Percentiles rank a stretch among this genome's conserved stretches.
phyloP scores from a whole-genome alignment of 2,329 filamentous ascomycete species.

The Cladosporium sp. region DNA sequence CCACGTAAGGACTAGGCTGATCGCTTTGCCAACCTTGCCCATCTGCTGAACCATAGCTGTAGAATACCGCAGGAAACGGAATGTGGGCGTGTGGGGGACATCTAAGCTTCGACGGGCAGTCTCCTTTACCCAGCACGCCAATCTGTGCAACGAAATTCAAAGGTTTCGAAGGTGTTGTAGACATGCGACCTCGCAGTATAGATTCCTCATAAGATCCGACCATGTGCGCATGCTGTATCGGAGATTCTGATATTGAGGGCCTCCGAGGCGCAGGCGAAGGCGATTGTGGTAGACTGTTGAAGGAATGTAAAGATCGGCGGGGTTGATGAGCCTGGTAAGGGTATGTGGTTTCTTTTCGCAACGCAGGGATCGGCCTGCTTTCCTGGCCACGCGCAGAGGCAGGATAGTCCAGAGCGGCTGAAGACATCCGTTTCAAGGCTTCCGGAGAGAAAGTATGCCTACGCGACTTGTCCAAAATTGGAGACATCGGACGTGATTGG shows the following conservation, averaged over 20 bases:
- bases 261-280: slow-evolving; percentile 56
- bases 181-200: slow-evolving; percentile 93
- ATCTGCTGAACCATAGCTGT: slow-evolving; percentile 76
- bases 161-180: slow-evolving; percentile 88
- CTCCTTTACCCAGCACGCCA: slow-evolving; percentile 83
- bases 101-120: slow-evolving; percentile 79
- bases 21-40: slow-evolving; percentile 62
- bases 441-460: slow-evolving; percentile 72
- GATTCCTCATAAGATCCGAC: slow-evolving; percentile 98
- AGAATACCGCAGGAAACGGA: slow-evolving; percentile 92
- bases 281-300: slow-evolving; percentile 47
- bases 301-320: slow-evolving; percentile 55
- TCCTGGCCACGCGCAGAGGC: slow-evolving; percentile 28
- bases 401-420: slow-evolving; percentile 40
- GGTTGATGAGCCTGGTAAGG: slow-evolving; percentile 64
- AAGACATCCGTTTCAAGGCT: slow-evolving; percentile 52
- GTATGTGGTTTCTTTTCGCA: slow-evolving; percentile 60
- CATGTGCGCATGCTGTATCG: slow-evolving; percentile 88
- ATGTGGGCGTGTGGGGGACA: slow-evolving; percentile 90
- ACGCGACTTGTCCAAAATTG: slow-evolving; percentile 54
- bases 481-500: slow-evolving; percentile 37
- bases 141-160: slow-evolving; percentile 94
- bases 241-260: slow-evolving; percentile 76
- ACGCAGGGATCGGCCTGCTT: slow-evolving; percentile 39
- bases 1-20: slow-evolving; percentile 93